These are phyloP conservation scores for Ophiocordyceps camponoti-saundersi DNA, from an alignment of 2,329 filamentous ascomycete species.

Conservation along the genomic window DNA sequence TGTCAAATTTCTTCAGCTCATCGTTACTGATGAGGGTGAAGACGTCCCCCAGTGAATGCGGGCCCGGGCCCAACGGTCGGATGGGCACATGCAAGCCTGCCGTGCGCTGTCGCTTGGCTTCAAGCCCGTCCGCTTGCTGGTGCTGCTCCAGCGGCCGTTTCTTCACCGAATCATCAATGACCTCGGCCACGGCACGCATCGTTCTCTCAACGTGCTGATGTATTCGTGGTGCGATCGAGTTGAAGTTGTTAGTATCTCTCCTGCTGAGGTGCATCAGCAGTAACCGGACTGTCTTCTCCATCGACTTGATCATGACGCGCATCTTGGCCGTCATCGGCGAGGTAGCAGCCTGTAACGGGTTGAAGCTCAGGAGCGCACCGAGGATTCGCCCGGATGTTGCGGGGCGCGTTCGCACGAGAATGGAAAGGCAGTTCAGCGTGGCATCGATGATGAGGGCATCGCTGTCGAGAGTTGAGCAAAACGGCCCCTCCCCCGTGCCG, in stretches of 20 bases:
- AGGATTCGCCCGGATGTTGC: slow-evolving; percentile 73
- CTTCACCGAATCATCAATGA: slow-evolving; percentile 60
- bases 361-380: slow-evolving; percentile 75
- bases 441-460: slow-evolving; percentile 81
- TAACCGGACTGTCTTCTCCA: slow-evolving; percentile 83
- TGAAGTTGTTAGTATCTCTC: slow-evolving; percentile 69
- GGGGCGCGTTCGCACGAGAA: slow-evolving; percentile 67
- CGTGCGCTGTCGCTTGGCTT: slow-evolving; percentile 71
- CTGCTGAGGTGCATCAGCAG: slow-evolving; percentile 72
- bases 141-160: slow-evolving; percentile 57
- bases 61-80: slow-evolving; percentile 56
- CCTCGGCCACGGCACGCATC: slow-evolving; percentile 59
- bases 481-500: background rate
- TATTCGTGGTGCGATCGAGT: slow-evolving; percentile 59
- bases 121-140: slow-evolving; percentile 55
- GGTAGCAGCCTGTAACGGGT: slow-evolving; percentile 67
- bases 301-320: slow-evolving; percentile 74
- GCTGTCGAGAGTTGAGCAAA: slow-evolving; percentile 24
- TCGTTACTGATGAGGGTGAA: slow-evolving; percentile 68
- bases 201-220: slow-evolving; percentile 76
- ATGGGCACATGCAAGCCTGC: slow-evolving; percentile 32
- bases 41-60: slow-evolving; percentile 64
- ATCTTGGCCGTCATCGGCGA: slow-evolving; percentile 61
- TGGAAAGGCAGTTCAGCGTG: slow-evolving; percentile 74
- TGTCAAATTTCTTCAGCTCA: slow-evolving; percentile 65